phyloP scores from a whole-genome alignment of 306 rosid species.

The Urtica urens region DNA sequence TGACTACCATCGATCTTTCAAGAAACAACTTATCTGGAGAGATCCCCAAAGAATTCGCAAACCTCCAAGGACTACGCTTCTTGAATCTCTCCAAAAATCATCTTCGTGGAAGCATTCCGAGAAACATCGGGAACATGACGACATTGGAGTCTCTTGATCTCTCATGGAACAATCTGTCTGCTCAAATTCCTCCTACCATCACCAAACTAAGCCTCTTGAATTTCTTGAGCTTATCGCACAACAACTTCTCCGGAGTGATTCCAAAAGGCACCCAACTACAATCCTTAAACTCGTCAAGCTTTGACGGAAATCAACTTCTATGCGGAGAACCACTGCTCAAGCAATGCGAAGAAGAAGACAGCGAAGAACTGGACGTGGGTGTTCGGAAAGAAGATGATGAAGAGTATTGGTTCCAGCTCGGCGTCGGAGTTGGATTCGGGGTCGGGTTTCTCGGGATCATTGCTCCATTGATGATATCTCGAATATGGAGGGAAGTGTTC shows the following conservation, averaged over 20 bases:
- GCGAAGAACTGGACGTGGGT: too few species aligned
- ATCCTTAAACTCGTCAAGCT: not conserved
- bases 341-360: not conserved
- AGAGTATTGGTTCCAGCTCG: conserved; percentile 6
- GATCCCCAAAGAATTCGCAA: not conserved
- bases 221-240: not conserved
- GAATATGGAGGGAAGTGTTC: conserved; percentile 2
- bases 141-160: not conserved
- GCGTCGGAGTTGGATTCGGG: not conserved
- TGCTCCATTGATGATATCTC: not conserved
- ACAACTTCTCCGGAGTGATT: not conserved
- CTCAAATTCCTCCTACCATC: not conserved
- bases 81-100: not conserved
- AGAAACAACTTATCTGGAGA: conserved; percentile 1
- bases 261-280: not conserved
- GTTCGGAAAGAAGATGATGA: not conserved
- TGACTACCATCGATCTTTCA: not conserved
- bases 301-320: not conserved
- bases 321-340: not conserved
- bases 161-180: not conserved
- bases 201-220: not conserved
- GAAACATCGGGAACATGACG: not conserved
- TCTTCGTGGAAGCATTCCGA: not conserved
- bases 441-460: conserved; percentile 4
- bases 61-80: not conserved